Conservation (phyloP, 306 rosid genomes). For the Ammopiptanthus mongolicus region DNA sequence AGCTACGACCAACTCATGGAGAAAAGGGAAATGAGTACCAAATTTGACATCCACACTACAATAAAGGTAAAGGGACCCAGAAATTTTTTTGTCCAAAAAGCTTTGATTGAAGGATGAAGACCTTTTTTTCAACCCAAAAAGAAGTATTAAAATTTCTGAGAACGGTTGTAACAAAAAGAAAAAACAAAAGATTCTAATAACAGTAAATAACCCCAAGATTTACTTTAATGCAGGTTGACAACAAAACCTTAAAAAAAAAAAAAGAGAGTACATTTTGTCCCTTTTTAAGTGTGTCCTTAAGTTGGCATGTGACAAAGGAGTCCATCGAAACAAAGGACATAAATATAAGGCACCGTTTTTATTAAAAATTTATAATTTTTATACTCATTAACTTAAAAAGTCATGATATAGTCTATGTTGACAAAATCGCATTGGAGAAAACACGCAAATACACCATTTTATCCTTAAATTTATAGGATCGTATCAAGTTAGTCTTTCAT, state of each 20-base stretch:
- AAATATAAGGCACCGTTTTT: no score
- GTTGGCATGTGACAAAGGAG: conserved; percentile 36
- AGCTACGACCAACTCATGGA: conserved; percentile 40
- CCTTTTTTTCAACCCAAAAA: conserved; percentile 13
- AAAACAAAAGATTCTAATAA: neutral
- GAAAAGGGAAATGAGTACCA: conserved; percentile 39
- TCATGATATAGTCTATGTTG: no score
- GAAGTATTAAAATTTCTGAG: neutral
- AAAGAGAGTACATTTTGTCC: conserved; percentile 35
- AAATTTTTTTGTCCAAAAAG: conserved; percentile 14
- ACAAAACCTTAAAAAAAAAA: conserved; percentile 31
- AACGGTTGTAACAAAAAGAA: neutral
- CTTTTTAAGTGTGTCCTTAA: conserved; percentile 21
- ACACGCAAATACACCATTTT: no score
- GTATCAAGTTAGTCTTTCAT: no score
- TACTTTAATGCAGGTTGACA: conserved; percentile 37
- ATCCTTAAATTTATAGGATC: no score
- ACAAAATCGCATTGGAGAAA: no score
- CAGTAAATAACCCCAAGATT: conserved; percentile 23
- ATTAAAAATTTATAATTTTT: no score
- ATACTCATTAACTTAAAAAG: no score
- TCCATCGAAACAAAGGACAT: conserved; percentile 17
- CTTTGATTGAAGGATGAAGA: conserved; percentile 17
- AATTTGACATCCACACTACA: conserved; percentile 43
- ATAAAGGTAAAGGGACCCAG: conserved; percentile 65